These are phyloP conservation scores for Botrytis deweyae DNA, from an alignment of 2,329 filamentous ascomycete species.

Conservation along the genomic window DNA sequence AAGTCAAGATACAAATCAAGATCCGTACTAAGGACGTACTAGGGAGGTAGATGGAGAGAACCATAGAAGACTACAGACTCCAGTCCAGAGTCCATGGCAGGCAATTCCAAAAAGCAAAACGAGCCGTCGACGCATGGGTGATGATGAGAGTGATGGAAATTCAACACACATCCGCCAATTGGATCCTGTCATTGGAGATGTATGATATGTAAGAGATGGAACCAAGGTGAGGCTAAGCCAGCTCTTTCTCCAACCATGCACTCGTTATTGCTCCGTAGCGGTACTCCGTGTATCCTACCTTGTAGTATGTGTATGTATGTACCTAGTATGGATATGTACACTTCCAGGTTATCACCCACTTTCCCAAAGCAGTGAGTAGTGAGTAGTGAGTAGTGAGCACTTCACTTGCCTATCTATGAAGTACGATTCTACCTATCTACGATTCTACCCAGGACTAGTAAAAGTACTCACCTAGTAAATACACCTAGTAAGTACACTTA, in stretches of 20 bases:
- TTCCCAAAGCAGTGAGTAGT: neutral
- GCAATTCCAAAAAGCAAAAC: neutral
- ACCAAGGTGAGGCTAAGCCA: neutral
- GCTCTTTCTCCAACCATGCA: neutral
- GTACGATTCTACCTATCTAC: neutral
- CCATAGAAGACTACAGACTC: too few species aligned
- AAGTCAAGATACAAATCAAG: neutral
- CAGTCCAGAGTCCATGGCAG: too few species aligned
- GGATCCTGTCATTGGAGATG: neutral
- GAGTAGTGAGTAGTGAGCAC: too few species aligned
- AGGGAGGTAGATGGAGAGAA: too few species aligned
- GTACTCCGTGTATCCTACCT: too few species aligned
- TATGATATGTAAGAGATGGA: neutral
- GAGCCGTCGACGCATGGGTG: neutral
- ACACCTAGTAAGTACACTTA: too few species aligned
- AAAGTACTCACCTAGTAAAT: too few species aligned
- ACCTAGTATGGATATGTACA: neutral
- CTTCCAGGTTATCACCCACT: neutral
- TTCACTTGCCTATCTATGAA: neutral
- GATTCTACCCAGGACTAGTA: too few species aligned
- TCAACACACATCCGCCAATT: neutral
- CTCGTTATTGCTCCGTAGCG: neutral
- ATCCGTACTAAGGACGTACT: neutral
- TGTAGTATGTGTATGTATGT: neutral
- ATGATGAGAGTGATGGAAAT: neutral